Percentiles rank a stretch among this genome's conserved stretches.
These are phyloP conservation scores for Cydonia oblonga DNA, from an alignment of 331 rosid genomes.

Conservation along the genomic window DNA sequence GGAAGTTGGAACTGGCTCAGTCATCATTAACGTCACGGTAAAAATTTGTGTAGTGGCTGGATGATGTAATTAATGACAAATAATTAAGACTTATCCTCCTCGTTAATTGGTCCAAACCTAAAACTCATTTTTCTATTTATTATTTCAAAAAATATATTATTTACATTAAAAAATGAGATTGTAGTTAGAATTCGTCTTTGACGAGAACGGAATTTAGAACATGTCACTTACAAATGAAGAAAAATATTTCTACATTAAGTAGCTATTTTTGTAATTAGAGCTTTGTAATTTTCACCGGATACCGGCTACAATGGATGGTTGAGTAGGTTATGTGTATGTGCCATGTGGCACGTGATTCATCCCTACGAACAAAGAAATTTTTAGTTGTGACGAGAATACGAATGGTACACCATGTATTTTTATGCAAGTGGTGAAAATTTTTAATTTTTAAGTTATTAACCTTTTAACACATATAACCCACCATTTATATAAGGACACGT, in stretches of 20 bases:
- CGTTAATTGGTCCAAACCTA: neutral
- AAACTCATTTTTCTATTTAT: neutral
- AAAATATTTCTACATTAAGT: too few relatives aligned
- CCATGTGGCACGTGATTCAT: constrained; percentile 25
- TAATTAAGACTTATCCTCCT: constrained; percentile 11
- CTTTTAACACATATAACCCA: too few relatives aligned
- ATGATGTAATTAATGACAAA: constrained; percentile 3
- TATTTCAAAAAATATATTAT: too few relatives aligned
- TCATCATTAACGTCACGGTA: constrained; percentile 2
- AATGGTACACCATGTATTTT: too few relatives aligned
- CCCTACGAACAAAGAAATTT: neutral
- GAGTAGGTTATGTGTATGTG: neutral
- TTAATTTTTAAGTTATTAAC: too few relatives aligned
- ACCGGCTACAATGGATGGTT: neutral
- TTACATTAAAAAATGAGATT: too few relatives aligned
- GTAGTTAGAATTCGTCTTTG: rapidly evolving
- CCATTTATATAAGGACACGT: too few relatives aligned
- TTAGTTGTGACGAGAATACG: too few relatives aligned
- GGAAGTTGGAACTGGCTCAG: constrained; percentile 1
- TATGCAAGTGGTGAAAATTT: too few relatives aligned
- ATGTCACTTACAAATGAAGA: rapidly evolving
- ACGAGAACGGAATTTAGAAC: rapidly evolving
- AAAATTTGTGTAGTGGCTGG: neutral
- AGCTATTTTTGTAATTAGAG: neutral
- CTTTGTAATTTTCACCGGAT: neutral